These are phyloP conservation scores for Pythium scleroteichum DNA, from an alignment of 352 stramenopile species.

Conservation along the genomic window DNA sequence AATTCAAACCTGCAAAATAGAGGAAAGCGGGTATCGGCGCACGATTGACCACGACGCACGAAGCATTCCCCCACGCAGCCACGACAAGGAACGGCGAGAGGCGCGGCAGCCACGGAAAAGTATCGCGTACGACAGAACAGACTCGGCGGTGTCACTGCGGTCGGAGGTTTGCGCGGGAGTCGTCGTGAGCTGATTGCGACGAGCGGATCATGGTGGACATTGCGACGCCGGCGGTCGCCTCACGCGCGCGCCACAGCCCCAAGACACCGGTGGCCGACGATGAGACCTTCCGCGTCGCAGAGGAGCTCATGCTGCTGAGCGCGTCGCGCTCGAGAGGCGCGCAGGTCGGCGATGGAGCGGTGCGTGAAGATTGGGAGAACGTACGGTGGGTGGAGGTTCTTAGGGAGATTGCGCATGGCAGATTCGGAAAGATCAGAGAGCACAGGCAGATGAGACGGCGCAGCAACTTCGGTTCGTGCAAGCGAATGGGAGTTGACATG, in stretches of 20 bases:
- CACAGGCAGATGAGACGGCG: too few species aligned
- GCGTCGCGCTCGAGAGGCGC: conserved; percentile 21
- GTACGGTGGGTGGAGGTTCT: too few species aligned
- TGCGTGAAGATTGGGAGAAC: too few species aligned
- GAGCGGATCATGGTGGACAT: conserved; percentile 29
- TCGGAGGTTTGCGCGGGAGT: too few species aligned
- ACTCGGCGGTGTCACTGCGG: too few species aligned
- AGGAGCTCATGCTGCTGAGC: conserved; percentile 81
- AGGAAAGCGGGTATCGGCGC: conserved; percentile 40
- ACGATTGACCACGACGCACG: conserved; percentile 33
- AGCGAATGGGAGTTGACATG: not conserved
- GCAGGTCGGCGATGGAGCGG: conserved; percentile 1
- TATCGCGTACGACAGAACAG: too few species aligned
- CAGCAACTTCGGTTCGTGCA: not conserved
- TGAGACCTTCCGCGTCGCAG: conserved; percentile 73
- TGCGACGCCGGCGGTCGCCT: conserved; percentile 19
- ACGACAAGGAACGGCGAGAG: too few species aligned
- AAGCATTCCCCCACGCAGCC: not conserved
- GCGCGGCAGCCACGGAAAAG: too few species aligned
- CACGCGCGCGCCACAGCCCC: not conserved
- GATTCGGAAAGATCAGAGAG: not conserved
- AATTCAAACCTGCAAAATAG: conserved; percentile 45
- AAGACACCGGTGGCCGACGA: conserved; percentile 32
- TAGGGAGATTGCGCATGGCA: conserved; percentile 1
- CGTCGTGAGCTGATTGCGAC: too few species aligned